Conservation (phyloP, 768 basidiomycete genomes). For the Rhizopogon vinicolor region DNA sequence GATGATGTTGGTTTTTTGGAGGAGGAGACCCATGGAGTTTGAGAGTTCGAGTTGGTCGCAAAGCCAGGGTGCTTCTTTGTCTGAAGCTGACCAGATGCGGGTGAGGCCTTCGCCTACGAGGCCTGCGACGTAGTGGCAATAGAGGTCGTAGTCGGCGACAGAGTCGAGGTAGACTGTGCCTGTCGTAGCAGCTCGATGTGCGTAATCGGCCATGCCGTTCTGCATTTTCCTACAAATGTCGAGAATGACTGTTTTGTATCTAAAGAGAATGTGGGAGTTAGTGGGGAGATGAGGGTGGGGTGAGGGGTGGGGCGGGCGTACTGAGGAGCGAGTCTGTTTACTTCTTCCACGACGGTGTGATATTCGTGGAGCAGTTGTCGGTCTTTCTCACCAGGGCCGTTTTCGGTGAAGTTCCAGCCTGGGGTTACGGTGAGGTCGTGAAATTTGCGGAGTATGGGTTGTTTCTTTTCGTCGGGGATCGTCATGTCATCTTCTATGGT, state of each 20-base stretch:
- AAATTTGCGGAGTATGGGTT: slow-evolving; percentile 79
- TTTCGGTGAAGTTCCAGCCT: slow-evolving; percentile 84
- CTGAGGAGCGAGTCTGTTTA: slow-evolving; percentile 62
- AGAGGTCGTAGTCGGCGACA: slow-evolving; percentile 88
- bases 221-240: slow-evolving; percentile 88
- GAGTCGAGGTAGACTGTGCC: slow-evolving; percentile 69
- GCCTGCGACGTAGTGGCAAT: slow-evolving; percentile 98
- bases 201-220: slow-evolving; percentile 93
- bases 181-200: slow-evolving; percentile 73
- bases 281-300: not conserved
- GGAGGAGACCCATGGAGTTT: slow-evolving; percentile 91
- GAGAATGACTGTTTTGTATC: slow-evolving; percentile 76
- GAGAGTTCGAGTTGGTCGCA: slow-evolving; percentile 80
- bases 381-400: slow-evolving; percentile 87
- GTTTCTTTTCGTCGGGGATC: slow-evolving; percentile 80
- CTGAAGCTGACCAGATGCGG: slow-evolving; percentile 80
- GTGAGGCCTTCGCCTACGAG: slow-evolving; percentile 96
- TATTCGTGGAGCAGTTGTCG: slow-evolving; percentile 82
- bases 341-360: slow-evolving; percentile 73
- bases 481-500: slow-evolving; percentile 99
- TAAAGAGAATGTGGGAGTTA: slow-evolving; percentile 19
- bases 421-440: slow-evolving; percentile 73
- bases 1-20: slow-evolving; percentile 98
- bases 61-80: slow-evolving; percentile 74
- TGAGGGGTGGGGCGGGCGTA: too few species aligned